Base-by-base conservation (phyloP, 805 yeast genomes). In the Myxozyma sirexii region DNA sequence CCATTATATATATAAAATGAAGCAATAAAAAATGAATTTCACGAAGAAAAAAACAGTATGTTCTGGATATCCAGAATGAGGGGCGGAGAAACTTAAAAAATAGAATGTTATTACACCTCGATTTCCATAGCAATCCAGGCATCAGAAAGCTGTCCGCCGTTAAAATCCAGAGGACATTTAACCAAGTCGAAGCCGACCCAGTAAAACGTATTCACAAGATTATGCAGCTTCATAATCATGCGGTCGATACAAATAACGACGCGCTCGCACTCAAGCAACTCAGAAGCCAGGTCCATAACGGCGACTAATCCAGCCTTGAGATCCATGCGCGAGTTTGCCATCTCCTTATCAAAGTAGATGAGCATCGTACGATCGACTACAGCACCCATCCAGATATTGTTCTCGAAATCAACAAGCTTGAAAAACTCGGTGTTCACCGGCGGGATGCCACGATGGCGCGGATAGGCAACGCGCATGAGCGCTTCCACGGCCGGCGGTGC, bases 121-220 rank as follows among this genome's bases (percentile, higher is more conserved):
- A 63, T 64, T 10, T 64, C 58, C 59, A 66, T 58, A n/a, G 62
- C 63, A 15, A 61, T 54, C 68, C 68, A 66, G 13, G 64, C 62
- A 21, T 61, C 65, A 24, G 59, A 57, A 24, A 60, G 37, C 50
- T 53, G 61, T 4, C 66, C 63, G 21, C 51, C 57, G 38, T 58
- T 58, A 17, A 52, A 15, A 13, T 54, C 47, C 13, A 42, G 13
- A 7, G 65, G 60, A 48, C 57, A 45, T 39, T 54, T 61, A 15
- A 60, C 42, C 31, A 67, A 35, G 44, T 64, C 64, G 41, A 67
- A 67, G 10, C 69, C 69, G 27, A 67, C 62, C 68, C 68, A 67
- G 50, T 56, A 49, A 43, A 67, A 60, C 29, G 64, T 56, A 7
- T 54, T 54, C 27, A 59, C 45, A 12, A 59, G 50, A 31, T 47